Conservation (phyloP, 2,329 filamentous ascomycete genomes). For the Fusarium sp. region DNA sequence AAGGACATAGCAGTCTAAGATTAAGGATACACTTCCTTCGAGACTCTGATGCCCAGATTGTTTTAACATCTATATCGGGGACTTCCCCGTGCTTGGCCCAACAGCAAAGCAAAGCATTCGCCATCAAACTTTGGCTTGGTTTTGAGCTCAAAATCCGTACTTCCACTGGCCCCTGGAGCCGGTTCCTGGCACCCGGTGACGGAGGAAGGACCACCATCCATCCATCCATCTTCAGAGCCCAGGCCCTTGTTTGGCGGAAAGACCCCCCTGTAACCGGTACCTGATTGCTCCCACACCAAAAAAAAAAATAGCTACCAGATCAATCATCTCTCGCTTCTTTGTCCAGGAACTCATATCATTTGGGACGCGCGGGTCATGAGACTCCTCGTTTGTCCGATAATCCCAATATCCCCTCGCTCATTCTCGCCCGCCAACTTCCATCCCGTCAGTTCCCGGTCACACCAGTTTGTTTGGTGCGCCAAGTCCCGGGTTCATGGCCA, state of each 20-base stretch:
- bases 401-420: not conserved
- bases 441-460: slow-evolving; percentile 17
- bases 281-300: slow-evolving; percentile 40
- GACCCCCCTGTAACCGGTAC: slow-evolving; percentile 40
- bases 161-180: slow-evolving; percentile 29
- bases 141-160: slow-evolving; percentile 22
- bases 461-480: slow-evolving; percentile 12
- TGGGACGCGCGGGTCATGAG: slow-evolving; percentile 8
- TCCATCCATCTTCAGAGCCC: slow-evolving; percentile 17
- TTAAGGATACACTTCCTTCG: not conserved
- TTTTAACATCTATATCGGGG: not conserved
- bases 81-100: not conserved
- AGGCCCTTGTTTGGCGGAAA: slow-evolving; percentile 34
- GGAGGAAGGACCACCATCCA: slow-evolving; percentile 16
- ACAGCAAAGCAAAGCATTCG: not conserved
- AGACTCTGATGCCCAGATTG: not conserved
- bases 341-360: slow-evolving; percentile 19
- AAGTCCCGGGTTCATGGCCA: slow-evolving; percentile 27
- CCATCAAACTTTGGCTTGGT: not conserved
- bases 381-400: not conserved
- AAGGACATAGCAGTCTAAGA: not conserved
- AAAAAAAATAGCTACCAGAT: slow-evolving; percentile 11
- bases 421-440: not conserved
- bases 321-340: slow-evolving; percentile 37
- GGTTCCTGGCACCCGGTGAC: slow-evolving; percentile 36